phyloP scores from a whole-genome alignment of 164 flowering plant species.

The Macadamia integrifolia region DNA sequence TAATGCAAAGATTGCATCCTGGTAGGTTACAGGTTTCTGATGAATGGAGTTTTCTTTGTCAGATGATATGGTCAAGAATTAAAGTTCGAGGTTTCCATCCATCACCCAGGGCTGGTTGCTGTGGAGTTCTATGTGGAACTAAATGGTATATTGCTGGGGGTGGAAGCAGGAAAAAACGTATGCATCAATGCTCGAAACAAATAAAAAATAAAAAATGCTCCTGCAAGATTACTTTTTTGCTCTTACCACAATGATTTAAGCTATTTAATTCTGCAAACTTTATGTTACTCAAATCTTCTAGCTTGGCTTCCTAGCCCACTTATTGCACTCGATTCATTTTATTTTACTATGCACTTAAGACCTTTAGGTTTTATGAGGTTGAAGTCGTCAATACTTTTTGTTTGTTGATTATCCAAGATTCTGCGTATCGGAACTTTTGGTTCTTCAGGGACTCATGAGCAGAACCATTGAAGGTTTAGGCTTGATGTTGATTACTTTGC shows the following conservation, averaged over 20 bases:
- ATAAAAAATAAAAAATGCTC: background rate
- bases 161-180: constrained; percentile 91
- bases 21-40: constrained; percentile 2
- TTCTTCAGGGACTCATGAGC: too few species aligned
- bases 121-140: constrained; percentile 85
- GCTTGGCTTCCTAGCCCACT: too few species aligned
- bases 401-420: too few species aligned
- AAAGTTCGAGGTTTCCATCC: constrained; percentile 84
- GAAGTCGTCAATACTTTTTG: too few species aligned
- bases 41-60: constrained; percentile 7
- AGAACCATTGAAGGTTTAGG: too few species aligned
- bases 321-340: too few species aligned
- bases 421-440: too few species aligned
- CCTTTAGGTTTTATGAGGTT: too few species aligned
- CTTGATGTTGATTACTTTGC: too few species aligned
- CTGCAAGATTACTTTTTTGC: background rate
- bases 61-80: constrained; percentile 97
- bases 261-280: too few species aligned
- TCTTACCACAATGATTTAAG: background rate
- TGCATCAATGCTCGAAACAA: constrained; percentile 9
- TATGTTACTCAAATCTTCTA: too few species aligned
- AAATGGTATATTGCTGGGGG: constrained; percentile 99
- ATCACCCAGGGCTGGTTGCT: constrained; percentile 89
- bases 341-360: too few species aligned
- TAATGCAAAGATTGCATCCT: background rate